Evolutionary conservation across 371 early-diverging fungal species (phyloP).

Genomic region (Ordospora colligata): DNA sequence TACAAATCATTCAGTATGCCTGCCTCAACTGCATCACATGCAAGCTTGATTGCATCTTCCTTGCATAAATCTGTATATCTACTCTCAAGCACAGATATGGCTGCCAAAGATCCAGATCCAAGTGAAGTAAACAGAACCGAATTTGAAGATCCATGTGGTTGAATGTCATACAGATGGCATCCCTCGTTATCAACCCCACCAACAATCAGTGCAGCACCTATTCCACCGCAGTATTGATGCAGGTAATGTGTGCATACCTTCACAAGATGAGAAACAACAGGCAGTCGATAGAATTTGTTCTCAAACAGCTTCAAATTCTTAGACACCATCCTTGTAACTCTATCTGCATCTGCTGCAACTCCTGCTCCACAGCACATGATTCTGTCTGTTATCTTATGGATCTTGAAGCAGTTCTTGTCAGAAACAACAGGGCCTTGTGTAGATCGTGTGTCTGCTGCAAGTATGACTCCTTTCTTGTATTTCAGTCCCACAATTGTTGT

Average conservation of each 20-base stretch:
- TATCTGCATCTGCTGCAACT: constrained; percentile 95
- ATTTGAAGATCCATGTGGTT: constrained; percentile 90
- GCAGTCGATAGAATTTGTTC: constrained; percentile 73
- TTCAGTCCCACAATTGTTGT: constrained; percentile 73
- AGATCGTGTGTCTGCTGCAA: constrained; percentile 97
- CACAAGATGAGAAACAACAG: constrained; percentile 81
- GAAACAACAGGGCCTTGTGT: constrained; percentile 92
- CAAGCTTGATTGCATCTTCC: constrained; percentile 81
- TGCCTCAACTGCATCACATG: constrained; percentile 82
- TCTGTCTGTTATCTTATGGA: constrained; percentile 92
- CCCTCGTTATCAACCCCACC: constrained; percentile 85
- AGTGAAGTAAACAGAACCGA: constrained; percentile 85
- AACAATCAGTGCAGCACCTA: constrained; percentile 87
- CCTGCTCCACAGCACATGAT: constrained; percentile 99
- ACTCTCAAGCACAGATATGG: constrained; percentile 87
- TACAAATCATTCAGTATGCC: constrained; percentile 98
- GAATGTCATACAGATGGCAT: constrained; percentile 78
- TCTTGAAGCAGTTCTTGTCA: constrained; percentile 97
- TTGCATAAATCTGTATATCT: constrained; percentile 74
- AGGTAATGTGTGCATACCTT: constrained; percentile 58
- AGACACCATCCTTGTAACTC: constrained; percentile 79
- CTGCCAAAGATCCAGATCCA: constrained; percentile 91
- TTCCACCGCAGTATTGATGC: constrained; percentile 79
- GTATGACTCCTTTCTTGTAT: constrained; percentile 70
- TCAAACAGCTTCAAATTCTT: constrained; percentile 81